phyloP scores from a whole-genome alignment of 2,329 filamentous ascomycete genomes.

The Cladosporium velox region DNA sequence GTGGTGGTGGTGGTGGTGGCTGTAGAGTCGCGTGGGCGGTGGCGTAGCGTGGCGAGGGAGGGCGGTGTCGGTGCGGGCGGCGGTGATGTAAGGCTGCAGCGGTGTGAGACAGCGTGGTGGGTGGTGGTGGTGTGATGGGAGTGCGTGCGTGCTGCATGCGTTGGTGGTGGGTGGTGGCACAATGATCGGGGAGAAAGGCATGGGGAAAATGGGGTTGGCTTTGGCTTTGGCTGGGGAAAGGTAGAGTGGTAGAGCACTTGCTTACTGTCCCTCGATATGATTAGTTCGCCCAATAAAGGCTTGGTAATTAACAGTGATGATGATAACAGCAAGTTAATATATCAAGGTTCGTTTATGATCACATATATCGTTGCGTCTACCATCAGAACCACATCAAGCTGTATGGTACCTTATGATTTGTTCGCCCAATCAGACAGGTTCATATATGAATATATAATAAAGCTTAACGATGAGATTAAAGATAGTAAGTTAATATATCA shows the following conservation, averaged over 20 bases:
- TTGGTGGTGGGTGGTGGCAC: background rate
- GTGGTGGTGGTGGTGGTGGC: background rate
- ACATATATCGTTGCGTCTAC: background rate
- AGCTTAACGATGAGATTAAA: no score
- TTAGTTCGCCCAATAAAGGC: background rate
- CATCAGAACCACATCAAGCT: slow-evolving; percentile 5
- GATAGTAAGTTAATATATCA: background rate
- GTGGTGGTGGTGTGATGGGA: background rate
- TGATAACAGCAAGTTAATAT: background rate
- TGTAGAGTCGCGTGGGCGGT: background rate
- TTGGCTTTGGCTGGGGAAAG: background rate
- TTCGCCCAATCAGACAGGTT: no score
- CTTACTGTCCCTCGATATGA: background rate
- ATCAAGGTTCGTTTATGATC: background rate
- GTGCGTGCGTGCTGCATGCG: background rate
- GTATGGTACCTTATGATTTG: background rate
- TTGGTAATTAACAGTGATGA: no score
- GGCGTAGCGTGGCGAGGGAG: slow-evolving; percentile 9
- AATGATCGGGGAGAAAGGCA: background rate
- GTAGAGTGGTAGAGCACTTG: background rate
- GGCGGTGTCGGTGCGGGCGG: background rate
- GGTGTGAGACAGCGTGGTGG: background rate
- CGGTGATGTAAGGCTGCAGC: slow-evolving; percentile 14
- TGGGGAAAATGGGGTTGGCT: slow-evolving; percentile 1
- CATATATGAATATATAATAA: no score